A percentile compares a stretch with the other conserved stretches of the same genome.
Conservation (phyloP, 306 rosid species). For the Adenanthera pavonina region DNA sequence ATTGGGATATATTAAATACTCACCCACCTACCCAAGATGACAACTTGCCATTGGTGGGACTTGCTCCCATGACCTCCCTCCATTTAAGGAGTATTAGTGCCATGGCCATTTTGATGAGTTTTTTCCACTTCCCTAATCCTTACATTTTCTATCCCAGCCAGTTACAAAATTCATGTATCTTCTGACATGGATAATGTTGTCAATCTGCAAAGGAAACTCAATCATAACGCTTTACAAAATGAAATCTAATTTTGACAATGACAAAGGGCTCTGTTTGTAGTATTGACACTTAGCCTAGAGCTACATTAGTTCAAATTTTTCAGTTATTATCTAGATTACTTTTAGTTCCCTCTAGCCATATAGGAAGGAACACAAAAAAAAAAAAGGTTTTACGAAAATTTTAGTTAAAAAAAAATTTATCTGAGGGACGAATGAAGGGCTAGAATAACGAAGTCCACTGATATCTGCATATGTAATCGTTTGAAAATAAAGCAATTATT, state of each 20-base stretch:
- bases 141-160: neutral
- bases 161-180: neutral
- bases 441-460: neutral
- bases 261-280: neutral
- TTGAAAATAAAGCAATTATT: neutral
- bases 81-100: too few species aligned
- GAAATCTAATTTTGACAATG: neutral
- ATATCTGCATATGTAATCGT: neutral
- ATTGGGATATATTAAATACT: too few species aligned
- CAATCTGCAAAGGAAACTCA: conserved; percentile 49
- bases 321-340: too few species aligned
- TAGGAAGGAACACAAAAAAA: too few species aligned
- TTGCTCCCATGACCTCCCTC: too few species aligned
- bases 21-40: too few species aligned
- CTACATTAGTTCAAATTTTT: too few species aligned
- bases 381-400: neutral
- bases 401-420: neutral
- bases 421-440: neutral
- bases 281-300: neutral
- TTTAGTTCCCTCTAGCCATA: too few species aligned
- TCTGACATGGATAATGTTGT: conserved; percentile 23
- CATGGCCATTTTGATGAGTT: neutral
- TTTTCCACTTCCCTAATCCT: too few species aligned
- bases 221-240: neutral
- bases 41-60: too few species aligned